A percentile compares a stretch with the other conserved stretches of the same genome.
These are phyloP conservation scores for Zhuliangozyma parablackwelliae DNA, from an alignment of 1,139 yeast species.

Conservation along the genomic window DNA sequence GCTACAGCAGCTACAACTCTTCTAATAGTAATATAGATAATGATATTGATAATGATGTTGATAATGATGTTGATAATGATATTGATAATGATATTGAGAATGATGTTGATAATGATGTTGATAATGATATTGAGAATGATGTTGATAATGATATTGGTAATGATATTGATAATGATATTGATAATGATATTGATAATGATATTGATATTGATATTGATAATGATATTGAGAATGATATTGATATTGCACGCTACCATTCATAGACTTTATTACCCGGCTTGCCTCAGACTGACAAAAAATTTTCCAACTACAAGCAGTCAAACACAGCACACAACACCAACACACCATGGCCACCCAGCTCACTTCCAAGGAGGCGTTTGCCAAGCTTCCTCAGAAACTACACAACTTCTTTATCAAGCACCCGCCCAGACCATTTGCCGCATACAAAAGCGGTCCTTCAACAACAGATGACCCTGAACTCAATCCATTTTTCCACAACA, in stretches of 20 bases:
- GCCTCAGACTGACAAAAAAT: too few relatives aligned
- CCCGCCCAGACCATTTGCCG: conserved; percentile 79
- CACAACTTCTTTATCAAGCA: conserved; percentile 74
- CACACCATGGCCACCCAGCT: conserved; percentile 6
- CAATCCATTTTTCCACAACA: conserved; percentile 87
- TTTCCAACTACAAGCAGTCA: too few relatives aligned
- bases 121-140: neutral
- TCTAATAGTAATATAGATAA: too few relatives aligned
- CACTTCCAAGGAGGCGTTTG: conserved; percentile 40
- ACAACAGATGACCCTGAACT: conserved; percentile 62
- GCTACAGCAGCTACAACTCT: neutral
- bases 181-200: neutral
- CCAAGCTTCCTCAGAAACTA: conserved; percentile 65
- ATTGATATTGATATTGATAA: neutral
- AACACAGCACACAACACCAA: too few relatives aligned
- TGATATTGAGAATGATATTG: neutral
- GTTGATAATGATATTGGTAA: neutral
- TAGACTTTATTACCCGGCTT: too few relatives aligned
- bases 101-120: neutral
- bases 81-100: neutral
- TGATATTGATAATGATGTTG: neutral
- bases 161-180: neutral
- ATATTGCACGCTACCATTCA: neutral
- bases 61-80: neutral
- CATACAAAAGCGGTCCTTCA: conserved; percentile 63